Percentiles rank a stretch among this genome's conserved stretches.
Conservation (phyloP, 176 grass and related monocot species). For the Phyllostachys edulis region DNA sequence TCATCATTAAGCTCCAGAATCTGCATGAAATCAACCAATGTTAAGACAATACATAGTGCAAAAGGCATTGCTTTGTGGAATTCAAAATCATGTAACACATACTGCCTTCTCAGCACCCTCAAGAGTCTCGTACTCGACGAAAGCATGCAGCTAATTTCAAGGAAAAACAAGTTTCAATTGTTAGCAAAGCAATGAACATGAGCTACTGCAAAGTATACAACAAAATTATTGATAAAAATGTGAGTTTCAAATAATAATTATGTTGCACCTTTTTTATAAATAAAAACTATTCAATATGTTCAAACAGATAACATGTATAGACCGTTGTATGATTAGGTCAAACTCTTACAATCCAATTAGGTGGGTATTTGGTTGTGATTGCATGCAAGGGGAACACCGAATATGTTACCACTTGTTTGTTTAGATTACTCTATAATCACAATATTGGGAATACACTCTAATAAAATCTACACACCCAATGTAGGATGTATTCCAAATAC, state of each 20-base stretch:
- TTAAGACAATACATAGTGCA: constrained; percentile 9
- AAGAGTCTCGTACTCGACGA: constrained; percentile 57
- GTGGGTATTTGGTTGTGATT: not conserved
- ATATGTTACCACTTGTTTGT: not conserved
- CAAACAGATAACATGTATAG: not conserved
- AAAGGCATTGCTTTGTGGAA: not conserved
- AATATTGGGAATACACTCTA: not conserved
- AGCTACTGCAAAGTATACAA: constrained; percentile 7
- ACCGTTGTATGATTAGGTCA: not conserved
- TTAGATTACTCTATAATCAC: not conserved
- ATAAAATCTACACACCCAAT: not conserved
- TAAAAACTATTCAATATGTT: not conserved
- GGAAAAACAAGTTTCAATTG: not conserved
- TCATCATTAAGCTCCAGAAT: constrained; percentile 67
- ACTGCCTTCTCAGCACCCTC: constrained; percentile 73
- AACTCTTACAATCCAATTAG: constrained; percentile 2
- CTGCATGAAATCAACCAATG: constrained; percentile 29
- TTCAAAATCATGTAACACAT: constrained; percentile 40
- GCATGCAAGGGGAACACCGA: not conserved
- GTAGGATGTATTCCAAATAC: not conserved
- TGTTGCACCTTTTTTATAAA: not conserved
- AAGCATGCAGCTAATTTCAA: constrained; percentile 63
- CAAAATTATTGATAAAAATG: not conserved
- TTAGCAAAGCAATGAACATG: constrained; percentile 26
- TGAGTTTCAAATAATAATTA: not conserved